A percentile compares a stretch with the other conserved stretches of the same genome.
Conservation (phyloP, 1,284 basidiomycete genomes). For the Flammula alnicola region DNA sequence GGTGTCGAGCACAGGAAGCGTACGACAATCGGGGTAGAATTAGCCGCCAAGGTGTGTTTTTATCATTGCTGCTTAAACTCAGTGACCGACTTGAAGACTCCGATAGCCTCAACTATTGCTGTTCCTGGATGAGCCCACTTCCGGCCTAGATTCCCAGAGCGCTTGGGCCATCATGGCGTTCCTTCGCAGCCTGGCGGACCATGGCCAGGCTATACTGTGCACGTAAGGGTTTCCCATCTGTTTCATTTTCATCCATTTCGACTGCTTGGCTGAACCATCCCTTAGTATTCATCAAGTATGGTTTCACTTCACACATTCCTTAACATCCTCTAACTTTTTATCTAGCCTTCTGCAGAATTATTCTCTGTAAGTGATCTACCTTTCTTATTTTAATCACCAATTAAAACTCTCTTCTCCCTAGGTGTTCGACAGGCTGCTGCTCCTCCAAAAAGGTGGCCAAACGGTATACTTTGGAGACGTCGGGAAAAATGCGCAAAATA, state of each 20-base stretch:
- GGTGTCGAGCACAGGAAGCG: slow-evolving; percentile 82
- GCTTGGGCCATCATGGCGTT: slow-evolving; percentile 88
- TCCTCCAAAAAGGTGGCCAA: slow-evolving; percentile 72
- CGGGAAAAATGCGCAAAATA: slow-evolving; percentile 56
- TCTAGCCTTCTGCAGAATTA: slow-evolving; percentile 73
- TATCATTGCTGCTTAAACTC: not conserved
- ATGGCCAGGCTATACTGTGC: slow-evolving; percentile 76
- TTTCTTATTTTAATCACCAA: slow-evolving; percentile 12
- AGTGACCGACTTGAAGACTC: slow-evolving; percentile 36
- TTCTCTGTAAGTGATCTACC: slow-evolving; percentile 61
- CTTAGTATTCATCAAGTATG: slow-evolving; percentile 42
- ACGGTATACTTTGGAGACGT: slow-evolving; percentile 82
- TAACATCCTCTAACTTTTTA: slow-evolving; percentile 31
- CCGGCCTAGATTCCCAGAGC: slow-evolving; percentile 85
- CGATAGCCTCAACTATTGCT: slow-evolving; percentile 68
- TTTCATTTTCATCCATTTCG: slow-evolving; percentile 29
- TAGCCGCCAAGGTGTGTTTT: slow-evolving; percentile 64
- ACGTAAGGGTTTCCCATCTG: slow-evolving; percentile 61
- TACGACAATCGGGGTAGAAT: slow-evolving; percentile 82
- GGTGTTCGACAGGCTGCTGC: slow-evolving; percentile 66
- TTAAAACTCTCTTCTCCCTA: slow-evolving; percentile 27
- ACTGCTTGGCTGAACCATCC: not conserved
- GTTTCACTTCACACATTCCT: not conserved
- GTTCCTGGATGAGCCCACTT: slow-evolving; percentile 74
- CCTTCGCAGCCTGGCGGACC: slow-evolving; percentile 79